Conservation (phyloP, 257 asterid genomes). For the Solanum dulcamara region DNA sequence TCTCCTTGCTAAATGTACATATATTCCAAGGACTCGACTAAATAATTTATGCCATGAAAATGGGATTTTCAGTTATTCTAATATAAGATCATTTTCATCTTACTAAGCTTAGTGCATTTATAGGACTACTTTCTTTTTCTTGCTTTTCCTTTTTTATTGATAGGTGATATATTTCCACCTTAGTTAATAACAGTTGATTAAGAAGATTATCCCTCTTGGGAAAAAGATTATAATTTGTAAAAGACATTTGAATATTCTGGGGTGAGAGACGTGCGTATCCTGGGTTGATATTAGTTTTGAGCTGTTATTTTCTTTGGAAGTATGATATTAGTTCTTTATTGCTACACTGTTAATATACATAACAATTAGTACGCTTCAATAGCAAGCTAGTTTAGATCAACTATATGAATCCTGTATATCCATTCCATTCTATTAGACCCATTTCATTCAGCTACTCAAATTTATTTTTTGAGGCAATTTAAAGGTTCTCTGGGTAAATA, state of each 20-base stretch:
- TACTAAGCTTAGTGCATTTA: not conserved
- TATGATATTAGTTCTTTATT: not conserved
- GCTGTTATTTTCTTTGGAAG: not conserved
- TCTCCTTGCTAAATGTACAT: not conserved
- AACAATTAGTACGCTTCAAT: not conserved
- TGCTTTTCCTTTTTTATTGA: slow-evolving; percentile 4
- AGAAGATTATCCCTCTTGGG: not conserved
- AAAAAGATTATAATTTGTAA: not conserved
- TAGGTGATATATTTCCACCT: not conserved
- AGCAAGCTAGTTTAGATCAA: not conserved
- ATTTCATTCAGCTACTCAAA: not conserved
- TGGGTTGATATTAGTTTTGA: not conserved
- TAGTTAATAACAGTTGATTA: not conserved
- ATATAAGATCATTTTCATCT: not conserved
- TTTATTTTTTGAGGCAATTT: not conserved
- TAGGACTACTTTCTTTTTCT: not conserved
- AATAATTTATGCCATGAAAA: not conserved
- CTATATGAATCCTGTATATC: not conserved
- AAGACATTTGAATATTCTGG: not conserved
- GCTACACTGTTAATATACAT: not conserved
- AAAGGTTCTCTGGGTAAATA: not conserved
- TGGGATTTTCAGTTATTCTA: not conserved
- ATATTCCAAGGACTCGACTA: not conserved
- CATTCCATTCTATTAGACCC: not conserved
- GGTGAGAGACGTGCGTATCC: not conserved